A percentile compares a stretch with the other conserved stretches of the same genome.
phyloP scores from a whole-genome alignment of 148 eudicot genomes.

The Rhododendron simsii region DNA sequence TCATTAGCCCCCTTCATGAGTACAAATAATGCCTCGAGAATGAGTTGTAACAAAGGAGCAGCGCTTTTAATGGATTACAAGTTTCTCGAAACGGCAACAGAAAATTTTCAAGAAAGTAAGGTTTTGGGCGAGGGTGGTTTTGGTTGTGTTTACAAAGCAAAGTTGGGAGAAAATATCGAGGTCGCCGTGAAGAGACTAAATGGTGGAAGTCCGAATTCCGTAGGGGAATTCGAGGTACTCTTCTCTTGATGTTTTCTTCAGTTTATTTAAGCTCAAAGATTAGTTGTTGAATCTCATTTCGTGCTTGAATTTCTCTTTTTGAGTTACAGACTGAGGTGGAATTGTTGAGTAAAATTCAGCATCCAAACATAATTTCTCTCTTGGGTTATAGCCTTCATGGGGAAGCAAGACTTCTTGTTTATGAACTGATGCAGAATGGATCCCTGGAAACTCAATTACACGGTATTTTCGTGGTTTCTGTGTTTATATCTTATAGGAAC shows the following conservation, averaged over 20 bases:
- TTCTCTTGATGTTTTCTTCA: neutral
- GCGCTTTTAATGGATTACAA: constrained; percentile 46
- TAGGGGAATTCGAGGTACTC: constrained; percentile 54
- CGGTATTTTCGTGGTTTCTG: constrained; percentile 29
- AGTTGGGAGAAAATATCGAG: constrained; percentile 32
- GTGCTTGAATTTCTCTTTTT: constrained; percentile 7
- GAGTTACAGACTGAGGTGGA: constrained; percentile 53
- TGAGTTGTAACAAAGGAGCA: constrained; percentile 26
- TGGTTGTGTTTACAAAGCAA: constrained; percentile 59
- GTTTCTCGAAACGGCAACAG: constrained; percentile 47
- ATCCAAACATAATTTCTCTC: constrained; percentile 52
- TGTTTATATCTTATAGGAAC: neutral
- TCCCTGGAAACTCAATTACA: constrained; percentile 57
- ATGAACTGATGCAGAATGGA: constrained; percentile 63
- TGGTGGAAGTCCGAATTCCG: constrained; percentile 39
- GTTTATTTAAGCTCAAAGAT: neutral
- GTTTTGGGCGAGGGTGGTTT: constrained; percentile 60
- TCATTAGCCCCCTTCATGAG: constrained; percentile 28
- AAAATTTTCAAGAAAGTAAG: constrained; percentile 37
- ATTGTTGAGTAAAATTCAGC: constrained; percentile 54
- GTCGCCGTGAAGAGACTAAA: constrained; percentile 61
- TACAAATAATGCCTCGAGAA: constrained; percentile 24
- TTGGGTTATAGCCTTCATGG: constrained; percentile 60
- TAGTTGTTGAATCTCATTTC: neutral
- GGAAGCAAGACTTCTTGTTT: constrained; percentile 47